These are phyloP conservation scores for Yarrowia osloensis DNA, from an alignment of 805 yeast species.

Conservation along the genomic window DNA sequence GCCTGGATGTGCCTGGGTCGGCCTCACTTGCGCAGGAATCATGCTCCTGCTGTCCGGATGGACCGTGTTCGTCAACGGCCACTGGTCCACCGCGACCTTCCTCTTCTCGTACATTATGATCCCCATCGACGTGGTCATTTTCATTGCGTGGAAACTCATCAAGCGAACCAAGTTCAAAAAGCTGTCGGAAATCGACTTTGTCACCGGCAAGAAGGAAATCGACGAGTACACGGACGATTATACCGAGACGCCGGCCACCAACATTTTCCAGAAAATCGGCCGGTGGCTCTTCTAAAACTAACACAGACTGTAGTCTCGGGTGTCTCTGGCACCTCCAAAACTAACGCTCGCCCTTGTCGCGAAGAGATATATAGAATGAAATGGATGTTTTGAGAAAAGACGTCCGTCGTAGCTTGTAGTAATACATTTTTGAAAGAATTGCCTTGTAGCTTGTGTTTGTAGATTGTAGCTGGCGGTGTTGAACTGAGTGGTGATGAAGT, in stretches of 20 bases:
- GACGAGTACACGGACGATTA: slow-evolving; percentile 54
- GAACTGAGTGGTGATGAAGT: too few relatives aligned
- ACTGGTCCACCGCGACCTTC: slow-evolving; percentile 63
- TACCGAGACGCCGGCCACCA: not conserved
- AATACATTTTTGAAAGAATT: not conserved
- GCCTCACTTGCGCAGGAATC: slow-evolving; percentile 48
- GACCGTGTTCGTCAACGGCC: slow-evolving; percentile 64
- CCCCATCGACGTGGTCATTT: slow-evolving; percentile 55
- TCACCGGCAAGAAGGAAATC: slow-evolving; percentile 56
- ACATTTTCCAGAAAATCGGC: not conserved
- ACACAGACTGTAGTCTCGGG: slow-evolving; percentile 8
- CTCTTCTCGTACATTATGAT: slow-evolving; percentile 73
- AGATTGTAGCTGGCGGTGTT: too few relatives aligned
- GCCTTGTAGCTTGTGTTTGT: too few relatives aligned
- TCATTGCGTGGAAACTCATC: slow-evolving; percentile 53
- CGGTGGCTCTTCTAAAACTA: slow-evolving; percentile 18
- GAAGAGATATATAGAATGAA: slow-evolving; percentile 9
- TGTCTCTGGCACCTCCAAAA: not conserved
- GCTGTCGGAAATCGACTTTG: slow-evolving; percentile 55
- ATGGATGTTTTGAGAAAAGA: not conserved
- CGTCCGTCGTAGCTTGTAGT: not conserved
- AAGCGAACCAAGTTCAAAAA: slow-evolving; percentile 52
- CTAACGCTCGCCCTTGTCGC: slow-evolving; percentile 19
- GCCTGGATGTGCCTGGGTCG: slow-evolving; percentile 59
- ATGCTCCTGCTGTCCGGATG: slow-evolving; percentile 70